Evolutionary conservation across 176 grass and related monocot species (phyloP).

Genomic region (Rhynchospora tenuis): DNA sequence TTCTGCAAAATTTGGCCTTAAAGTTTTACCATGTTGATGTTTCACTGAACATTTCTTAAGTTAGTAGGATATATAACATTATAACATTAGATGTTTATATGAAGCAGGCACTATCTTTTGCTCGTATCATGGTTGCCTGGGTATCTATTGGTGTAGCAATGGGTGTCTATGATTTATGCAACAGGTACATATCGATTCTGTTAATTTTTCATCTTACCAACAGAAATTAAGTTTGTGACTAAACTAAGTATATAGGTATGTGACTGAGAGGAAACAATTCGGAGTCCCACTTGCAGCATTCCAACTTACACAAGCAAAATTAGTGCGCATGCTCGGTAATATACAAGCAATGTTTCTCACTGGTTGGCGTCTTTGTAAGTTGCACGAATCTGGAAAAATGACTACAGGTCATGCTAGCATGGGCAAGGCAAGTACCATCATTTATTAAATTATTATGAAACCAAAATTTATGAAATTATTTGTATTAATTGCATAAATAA

Average conservation of each 20-base stretch:
- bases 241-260: constrained; percentile 46
- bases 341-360: constrained; percentile 72
- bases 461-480: neutral
- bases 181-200: constrained; percentile 30
- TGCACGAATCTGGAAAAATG: constrained; percentile 77
- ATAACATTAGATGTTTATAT: neutral
- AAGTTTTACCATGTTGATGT: too few relatives aligned
- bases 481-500: neutral
- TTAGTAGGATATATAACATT: too few relatives aligned
- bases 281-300: constrained; percentile 58
- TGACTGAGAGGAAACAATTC: constrained; percentile 79
- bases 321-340: constrained; percentile 70
- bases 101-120: constrained; percentile 63
- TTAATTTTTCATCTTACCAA: neutral
- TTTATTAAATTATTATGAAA: neutral
- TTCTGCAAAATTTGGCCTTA: too few relatives aligned
- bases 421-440: constrained; percentile 52
- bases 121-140: constrained; percentile 73
- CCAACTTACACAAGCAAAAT: constrained; percentile 75
- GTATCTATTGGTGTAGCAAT: constrained; percentile 63
- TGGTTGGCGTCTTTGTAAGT: constrained; percentile 75
- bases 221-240: constrained; percentile 1
- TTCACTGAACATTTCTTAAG: too few relatives aligned
- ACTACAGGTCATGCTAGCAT: constrained; percentile 60
- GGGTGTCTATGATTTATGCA: constrained; percentile 67